Evolutionary conservation across 202 grass and related monocot species (phyloP).

Genomic region (Hordeum pubiflorum): DNA sequence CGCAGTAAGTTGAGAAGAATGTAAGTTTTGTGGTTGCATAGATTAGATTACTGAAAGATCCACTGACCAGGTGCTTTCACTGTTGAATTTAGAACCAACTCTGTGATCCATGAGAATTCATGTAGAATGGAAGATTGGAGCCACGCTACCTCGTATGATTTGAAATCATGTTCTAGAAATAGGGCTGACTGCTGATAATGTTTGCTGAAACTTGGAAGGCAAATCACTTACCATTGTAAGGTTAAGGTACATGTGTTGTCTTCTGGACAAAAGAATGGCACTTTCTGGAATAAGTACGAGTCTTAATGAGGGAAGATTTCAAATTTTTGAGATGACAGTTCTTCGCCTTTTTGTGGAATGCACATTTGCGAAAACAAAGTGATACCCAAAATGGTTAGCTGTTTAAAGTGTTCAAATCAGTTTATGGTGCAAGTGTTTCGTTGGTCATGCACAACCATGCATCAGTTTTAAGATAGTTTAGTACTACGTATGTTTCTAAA

Average conservation of each 20-base stretch:
- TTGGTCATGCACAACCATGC: neutral
- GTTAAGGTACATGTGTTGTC: neutral
- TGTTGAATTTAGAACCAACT: neutral
- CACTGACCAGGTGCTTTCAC: neutral
- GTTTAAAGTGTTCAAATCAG: constrained; percentile 4
- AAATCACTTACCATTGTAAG: neutral
- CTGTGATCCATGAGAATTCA: neutral
- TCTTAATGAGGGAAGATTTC: neutral
- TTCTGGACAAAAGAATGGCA: neutral
- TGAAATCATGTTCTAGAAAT: neutral
- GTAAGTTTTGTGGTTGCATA: neutral
- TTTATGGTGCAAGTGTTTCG: neutral
- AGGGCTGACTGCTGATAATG: neutral
- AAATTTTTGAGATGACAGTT: neutral
- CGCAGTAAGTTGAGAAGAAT: neutral
- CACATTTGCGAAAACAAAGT: neutral
- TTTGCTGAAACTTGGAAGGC: neutral
- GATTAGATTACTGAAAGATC: neutral
- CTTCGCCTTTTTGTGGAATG: neutral
- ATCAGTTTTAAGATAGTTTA: neutral
- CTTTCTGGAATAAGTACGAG: neutral
- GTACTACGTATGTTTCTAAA: too few species aligned
- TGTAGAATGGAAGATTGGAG: neutral
- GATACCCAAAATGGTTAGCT: neutral
- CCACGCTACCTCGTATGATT: neutral